Conservation (phyloP, 2,329 filamentous ascomycete genomes). For the Ascocoryne sarcoides region DNA sequence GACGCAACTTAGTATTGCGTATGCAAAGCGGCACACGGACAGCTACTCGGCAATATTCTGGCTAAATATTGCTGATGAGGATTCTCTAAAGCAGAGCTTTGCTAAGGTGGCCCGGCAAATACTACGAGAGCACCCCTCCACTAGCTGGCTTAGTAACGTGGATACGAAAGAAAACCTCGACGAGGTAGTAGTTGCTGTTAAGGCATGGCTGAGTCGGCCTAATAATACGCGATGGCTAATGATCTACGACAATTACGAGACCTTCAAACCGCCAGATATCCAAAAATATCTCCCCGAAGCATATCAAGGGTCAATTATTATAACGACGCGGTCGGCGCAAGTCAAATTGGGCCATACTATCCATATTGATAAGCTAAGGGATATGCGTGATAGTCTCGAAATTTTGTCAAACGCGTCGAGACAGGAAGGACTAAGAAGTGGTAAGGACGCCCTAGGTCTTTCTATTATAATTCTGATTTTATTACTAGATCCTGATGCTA, state of each 20-base stretch:
- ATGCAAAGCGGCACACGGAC: conserved; percentile 20
- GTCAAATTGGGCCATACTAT: conserved; percentile 3
- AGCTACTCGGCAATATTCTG: conserved; percentile 15
- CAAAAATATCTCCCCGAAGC: conserved; percentile 4
- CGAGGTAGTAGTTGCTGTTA: conserved; percentile 1
- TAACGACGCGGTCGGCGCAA: conserved; percentile 6
- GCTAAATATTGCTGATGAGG: conserved; percentile 5
- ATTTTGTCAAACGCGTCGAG: conserved; percentile 5
- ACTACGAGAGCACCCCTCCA: conserved; percentile 3
- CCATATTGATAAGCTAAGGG: conserved; percentile 4
- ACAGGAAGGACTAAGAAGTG: conserved; percentile 1
- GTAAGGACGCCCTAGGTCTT: conserved; percentile 7
- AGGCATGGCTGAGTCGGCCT: conserved; percentile 4
- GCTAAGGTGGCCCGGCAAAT: conserved; percentile 7
- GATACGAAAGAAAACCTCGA: conserved; percentile 6
- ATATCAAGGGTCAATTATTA: conserved; percentile 9
- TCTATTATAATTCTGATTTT: conserved; percentile 1
- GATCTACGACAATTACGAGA: conserved; percentile 8
- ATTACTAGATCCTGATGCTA: conserved; percentile 4
- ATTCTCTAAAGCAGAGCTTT: conserved; percentile 25
- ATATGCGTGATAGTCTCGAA: conserved; percentile 5
- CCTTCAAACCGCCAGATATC: conserved; percentile 5
- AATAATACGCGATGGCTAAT: conserved; percentile 6
- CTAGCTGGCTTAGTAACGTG: neutral
- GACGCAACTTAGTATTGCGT: conserved; percentile 32